phyloP scores from a whole-genome alignment of 2,329 filamentous ascomycete genomes.

The Seiridium unicorne region DNA sequence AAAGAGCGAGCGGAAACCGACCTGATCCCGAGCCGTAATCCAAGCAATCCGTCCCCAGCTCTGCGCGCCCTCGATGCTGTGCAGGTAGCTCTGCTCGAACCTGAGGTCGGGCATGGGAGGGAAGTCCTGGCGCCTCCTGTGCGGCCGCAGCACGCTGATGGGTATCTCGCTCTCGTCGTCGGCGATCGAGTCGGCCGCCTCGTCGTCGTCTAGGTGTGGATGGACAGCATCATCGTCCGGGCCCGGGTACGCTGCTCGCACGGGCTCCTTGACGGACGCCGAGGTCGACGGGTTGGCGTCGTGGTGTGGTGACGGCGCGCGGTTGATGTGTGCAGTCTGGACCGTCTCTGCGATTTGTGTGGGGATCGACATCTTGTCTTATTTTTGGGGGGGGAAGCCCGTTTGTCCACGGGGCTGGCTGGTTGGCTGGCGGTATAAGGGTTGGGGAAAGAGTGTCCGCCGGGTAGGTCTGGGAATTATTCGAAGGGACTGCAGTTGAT shows the following conservation, averaged over 20 bases:
- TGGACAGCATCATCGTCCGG: conserved; percentile 6
- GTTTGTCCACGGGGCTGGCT: too few relatives aligned
- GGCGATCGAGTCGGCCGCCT: conserved; percentile 38
- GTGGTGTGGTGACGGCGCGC: conserved; percentile 66
- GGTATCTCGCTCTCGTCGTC: conserved; percentile 65
- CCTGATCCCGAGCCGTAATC: conserved; percentile 89
- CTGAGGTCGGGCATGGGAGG: conserved; percentile 81
- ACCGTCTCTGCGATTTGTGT: conserved; percentile 74
- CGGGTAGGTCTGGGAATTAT: too few relatives aligned
- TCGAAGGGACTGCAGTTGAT: too few relatives aligned
- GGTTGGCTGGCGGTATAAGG: too few relatives aligned
- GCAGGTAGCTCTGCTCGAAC: conserved; percentile 97
- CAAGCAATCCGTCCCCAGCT: conserved; percentile 76
- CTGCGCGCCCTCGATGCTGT: conserved; percentile 78
- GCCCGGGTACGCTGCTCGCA: conserved; percentile 32
- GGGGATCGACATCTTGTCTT: conserved; percentile 32
- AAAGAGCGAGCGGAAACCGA: conserved; percentile 34
- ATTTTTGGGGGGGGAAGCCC: too few relatives aligned
- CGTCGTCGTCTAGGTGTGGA: conserved; percentile 20
- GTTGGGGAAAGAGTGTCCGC: too few relatives aligned
- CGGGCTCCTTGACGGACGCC: conserved; percentile 64
- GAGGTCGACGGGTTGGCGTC: conserved; percentile 81
- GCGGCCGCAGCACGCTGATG: conserved; percentile 58
- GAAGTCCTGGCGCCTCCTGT: conserved; percentile 36
- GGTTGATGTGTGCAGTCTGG: conserved; percentile 77